Evolutionary conservation across 805 yeast genomes (phyloP), one percentile per base, ranked within the genome.

Genomic region (Candida maltosa): DNA sequence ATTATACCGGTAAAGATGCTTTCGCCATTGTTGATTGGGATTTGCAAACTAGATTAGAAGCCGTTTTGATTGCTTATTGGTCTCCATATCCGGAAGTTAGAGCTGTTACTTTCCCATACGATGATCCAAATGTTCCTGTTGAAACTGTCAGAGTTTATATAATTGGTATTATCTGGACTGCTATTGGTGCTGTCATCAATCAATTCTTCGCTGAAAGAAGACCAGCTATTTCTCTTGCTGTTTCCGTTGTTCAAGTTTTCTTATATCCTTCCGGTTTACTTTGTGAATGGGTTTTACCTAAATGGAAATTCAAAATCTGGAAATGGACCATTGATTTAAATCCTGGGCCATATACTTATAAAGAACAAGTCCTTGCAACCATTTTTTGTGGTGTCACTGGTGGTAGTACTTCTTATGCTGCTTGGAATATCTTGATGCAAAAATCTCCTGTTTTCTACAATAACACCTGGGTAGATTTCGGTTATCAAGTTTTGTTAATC

Each of bases 341-440:
- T 26, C 51, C 51, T 9, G 83, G 85, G 8, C 81, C 82, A 9
- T 81, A 83, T 81, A 60, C 67, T 19, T 63, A 54, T 42, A 80
- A 80, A 49, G 86, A 80, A 47, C 87, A 80, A 52, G 76, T 78
- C 79, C 65, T 81, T 39, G 64, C 81, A 2, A 75, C 86, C 6
- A 48, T 69, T 19, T 61, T 48, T 44, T 47, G 38, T 56, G 39
- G 86, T 10, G 57, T 69, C 26, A 40, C 54, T 26, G 51, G 55
- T 34, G 39, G 32, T 12, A 37, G 30, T 10, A 29, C 41, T 7
- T 30, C 38, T 19, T 48, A 49, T 37, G 73, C 69, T 46, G 34
- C 45, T 40, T 54, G 24, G 15, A 67, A 66, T 24, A 54, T 42
- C 29, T 38, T 46, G 34, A 34, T 42, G 29, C 48, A 52, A 41